These are phyloP conservation scores for Trypanosoma vivax DNA, from an alignment of 208 protist genomes.

Conservation along the genomic window DNA sequence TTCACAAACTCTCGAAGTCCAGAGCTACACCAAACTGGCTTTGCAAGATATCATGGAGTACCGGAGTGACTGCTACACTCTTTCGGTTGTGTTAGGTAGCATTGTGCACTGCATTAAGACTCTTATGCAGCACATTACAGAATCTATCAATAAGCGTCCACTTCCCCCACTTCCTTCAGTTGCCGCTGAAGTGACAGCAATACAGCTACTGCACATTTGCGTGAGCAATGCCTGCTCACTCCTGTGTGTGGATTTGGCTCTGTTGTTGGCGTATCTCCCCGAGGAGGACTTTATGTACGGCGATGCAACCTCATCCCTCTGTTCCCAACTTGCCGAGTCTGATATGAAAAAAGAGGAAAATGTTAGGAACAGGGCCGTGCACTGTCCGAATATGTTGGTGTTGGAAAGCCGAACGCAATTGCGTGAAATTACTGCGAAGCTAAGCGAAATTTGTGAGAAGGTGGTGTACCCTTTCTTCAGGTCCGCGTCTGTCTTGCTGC, in stretches of 20 bases:
- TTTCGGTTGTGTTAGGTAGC: constrained; percentile 43
- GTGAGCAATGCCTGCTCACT: constrained; percentile 63
- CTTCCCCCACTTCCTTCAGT: constrained; percentile 70
- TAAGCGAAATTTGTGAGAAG: constrained; percentile 26
- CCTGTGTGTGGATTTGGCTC: constrained; percentile 45
- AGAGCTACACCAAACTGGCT: constrained; percentile 38
- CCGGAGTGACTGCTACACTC: constrained; percentile 50
- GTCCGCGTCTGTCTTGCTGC: constrained; percentile 29
- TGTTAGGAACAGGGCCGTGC: too few relatives aligned
- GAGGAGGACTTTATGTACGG: constrained; percentile 8
- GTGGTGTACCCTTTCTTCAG: constrained; percentile 40
- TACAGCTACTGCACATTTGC: constrained; percentile 72
- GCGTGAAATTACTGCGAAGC: constrained; percentile 21
- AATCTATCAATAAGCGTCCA: constrained; percentile 24
- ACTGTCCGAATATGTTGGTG: neutral
- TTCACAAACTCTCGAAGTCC: constrained; percentile 35
- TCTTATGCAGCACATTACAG: constrained; percentile 26
- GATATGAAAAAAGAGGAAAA: too few relatives aligned
- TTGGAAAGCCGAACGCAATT: constrained; percentile 26
- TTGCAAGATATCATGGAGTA: constrained; percentile 51
- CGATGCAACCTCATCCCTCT: too few relatives aligned
- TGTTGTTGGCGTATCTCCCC: constrained; percentile 39
- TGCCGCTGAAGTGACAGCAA: constrained; percentile 30
- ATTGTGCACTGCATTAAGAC: constrained; percentile 34
- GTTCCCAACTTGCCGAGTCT: too few relatives aligned